Evolutionary conservation across 2,329 filamentous ascomycete genomes (phyloP).

Genomic region (Davidsoniella eucalypti): DNA sequence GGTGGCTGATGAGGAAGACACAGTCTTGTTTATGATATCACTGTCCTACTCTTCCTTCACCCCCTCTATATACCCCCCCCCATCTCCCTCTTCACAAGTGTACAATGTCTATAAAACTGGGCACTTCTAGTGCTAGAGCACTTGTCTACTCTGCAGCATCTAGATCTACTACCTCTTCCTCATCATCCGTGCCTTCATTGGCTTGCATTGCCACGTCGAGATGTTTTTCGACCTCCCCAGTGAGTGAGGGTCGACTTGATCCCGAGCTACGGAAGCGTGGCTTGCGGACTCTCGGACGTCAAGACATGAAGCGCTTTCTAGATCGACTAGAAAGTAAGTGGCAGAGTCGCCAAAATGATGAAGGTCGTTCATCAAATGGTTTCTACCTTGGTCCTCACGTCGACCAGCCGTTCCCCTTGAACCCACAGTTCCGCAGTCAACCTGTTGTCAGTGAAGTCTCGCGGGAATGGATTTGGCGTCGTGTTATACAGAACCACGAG

Average conservation of each 20-base stretch:
- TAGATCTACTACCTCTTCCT: no score
- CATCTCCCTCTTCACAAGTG: background rate
- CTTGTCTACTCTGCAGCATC: no score
- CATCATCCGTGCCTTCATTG: no score
- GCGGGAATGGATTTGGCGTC: slow-evolving; percentile 55
- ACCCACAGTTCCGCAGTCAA: slow-evolving; percentile 53
- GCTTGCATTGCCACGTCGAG: background rate
- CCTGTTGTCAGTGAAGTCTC: slow-evolving; percentile 57
- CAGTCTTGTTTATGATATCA: background rate
- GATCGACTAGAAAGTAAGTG: slow-evolving; percentile 14
- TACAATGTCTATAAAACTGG: background rate
- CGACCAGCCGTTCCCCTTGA: slow-evolving; percentile 55
- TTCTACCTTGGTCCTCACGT: slow-evolving; percentile 23
- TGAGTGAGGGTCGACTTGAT: slow-evolving; percentile 8
- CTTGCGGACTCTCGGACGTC: slow-evolving; percentile 10
- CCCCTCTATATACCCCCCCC: background rate
- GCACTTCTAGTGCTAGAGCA: background rate
- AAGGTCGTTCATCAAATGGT: slow-evolving; percentile 16
- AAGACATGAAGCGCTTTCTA: slow-evolving; percentile 11
- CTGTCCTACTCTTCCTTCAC: background rate
- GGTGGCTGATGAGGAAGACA: background rate
- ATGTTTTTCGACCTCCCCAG: slow-evolving; percentile 1
- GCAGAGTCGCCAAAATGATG: slow-evolving; percentile 11
- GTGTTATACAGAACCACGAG: slow-evolving; percentile 47
- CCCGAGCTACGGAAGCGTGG: slow-evolving; percentile 7